phyloP scores from a whole-genome alignment of 306 rosid genomes.

The Arachis hypogaea region DNA sequence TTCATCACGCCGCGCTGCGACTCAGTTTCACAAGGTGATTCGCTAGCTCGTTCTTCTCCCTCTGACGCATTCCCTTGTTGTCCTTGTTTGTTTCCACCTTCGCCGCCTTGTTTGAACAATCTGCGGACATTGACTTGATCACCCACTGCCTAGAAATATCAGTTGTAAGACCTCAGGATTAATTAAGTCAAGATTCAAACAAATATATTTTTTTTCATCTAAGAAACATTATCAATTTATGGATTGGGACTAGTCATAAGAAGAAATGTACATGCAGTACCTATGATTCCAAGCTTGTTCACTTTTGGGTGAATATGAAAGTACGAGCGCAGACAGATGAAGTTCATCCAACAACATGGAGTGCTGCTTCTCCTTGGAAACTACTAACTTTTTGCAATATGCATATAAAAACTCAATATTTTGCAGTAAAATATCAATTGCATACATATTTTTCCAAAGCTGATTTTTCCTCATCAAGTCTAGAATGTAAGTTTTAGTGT shows the following conservation, averaged over 20 bases:
- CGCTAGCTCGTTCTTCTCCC: no score
- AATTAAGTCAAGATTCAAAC: constrained; percentile 23
- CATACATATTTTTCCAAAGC: neutral
- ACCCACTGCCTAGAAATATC: constrained; percentile 82
- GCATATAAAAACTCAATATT: constrained; percentile 4
- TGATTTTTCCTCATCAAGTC: constrained; percentile 4
- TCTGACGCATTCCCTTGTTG: no score
- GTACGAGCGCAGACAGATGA: constrained; percentile 69
- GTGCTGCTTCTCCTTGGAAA: constrained; percentile 52
- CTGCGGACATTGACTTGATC: constrained; percentile 75
- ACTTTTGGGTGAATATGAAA: constrained; percentile 78
- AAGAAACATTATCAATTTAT: constrained; percentile 23
- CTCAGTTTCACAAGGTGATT: no score
- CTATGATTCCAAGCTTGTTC: constrained; percentile 94
- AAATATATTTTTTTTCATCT: constrained; percentile 19
- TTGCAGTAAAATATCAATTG: constrained; percentile 28
- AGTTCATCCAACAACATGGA: constrained; percentile 66
- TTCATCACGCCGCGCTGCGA: no score
- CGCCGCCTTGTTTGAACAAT: constrained; percentile 42
- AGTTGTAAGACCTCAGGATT: constrained; percentile 17
- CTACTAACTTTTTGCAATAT: constrained; percentile 62
- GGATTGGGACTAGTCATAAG: constrained; percentile 24
- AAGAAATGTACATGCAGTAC: constrained; percentile 49
- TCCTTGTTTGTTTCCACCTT: no score
- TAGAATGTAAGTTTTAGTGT: constrained; percentile 2